phyloP scores from a whole-genome alignment of 495 filamentous ascomycete genomes.

The Aspergillus homomorphus region DNA sequence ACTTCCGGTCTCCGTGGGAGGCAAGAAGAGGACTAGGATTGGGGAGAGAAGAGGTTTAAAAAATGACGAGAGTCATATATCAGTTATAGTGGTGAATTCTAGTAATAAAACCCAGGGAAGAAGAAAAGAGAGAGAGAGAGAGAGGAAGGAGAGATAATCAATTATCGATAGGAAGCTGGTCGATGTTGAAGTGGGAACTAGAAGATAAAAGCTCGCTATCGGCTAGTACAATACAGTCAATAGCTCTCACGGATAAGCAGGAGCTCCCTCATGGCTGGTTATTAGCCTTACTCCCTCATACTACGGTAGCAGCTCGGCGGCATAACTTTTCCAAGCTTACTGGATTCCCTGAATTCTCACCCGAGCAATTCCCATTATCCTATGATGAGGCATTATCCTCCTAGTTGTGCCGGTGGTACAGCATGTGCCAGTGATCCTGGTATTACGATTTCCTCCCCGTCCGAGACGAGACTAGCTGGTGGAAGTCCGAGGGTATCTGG shows the following conservation, averaged over 20 bases:
- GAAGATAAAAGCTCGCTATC: not conserved
- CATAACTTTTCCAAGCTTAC: not conserved
- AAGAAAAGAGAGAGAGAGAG: no score
- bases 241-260: not conserved
- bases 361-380: conserved; percentile 6
- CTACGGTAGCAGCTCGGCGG: conserved; percentile 4
- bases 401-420: not conserved
- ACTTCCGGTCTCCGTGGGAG: not conserved
- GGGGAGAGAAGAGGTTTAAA: not conserved
- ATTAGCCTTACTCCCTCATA: no score
- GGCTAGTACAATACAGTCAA: no score
- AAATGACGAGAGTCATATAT: not conserved
- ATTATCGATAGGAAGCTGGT: no score
- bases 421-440: conserved; percentile 11
- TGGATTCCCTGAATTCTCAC: not conserved
- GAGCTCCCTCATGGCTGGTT: no score
- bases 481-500: conserved; percentile 2
- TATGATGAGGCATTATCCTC: conserved; percentile 10
- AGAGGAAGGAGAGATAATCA: no score
- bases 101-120: no score
- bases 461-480: not conserved
- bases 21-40: not conserved
- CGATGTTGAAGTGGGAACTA: no score
- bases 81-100: no score
- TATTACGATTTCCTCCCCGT: conserved; percentile 7